Evolutionary conservation across 768 basidiomycete species (phyloP).

Genomic region (Mycena maculata): DNA sequence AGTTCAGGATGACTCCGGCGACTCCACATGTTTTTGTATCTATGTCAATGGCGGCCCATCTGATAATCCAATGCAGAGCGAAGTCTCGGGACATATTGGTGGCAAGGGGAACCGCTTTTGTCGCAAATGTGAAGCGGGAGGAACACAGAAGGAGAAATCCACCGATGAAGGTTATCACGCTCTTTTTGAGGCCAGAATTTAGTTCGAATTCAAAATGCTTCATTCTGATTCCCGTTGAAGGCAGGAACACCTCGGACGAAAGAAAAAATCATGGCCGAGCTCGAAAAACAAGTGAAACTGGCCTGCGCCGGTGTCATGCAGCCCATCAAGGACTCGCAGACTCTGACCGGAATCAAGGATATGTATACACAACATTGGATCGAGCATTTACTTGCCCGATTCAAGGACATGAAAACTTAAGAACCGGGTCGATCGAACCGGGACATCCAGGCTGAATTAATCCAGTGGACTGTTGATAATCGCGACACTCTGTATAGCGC

Average conservation of each 20-base stretch:
- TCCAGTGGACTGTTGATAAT: conserved; percentile 43
- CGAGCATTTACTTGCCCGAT: conserved; percentile 41
- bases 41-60: conserved; percentile 45
- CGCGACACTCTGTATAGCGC: conserved; percentile 43
- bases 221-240: not conserved
- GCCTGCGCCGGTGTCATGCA: conserved; percentile 48
- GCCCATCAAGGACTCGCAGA: conserved; percentile 43
- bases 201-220: not conserved
- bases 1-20: conserved; percentile 43
- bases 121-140: conserved; percentile 52
- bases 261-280: conserved; percentile 31
- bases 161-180: conserved; percentile 48
- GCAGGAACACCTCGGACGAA: conserved; percentile 33
- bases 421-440: conserved; percentile 27
- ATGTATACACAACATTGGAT: conserved; percentile 52
- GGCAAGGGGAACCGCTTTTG: conserved; percentile 54
- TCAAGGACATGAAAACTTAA: conserved; percentile 35
- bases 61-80: conserved; percentile 55
- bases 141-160: conserved; percentile 46
- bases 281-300: conserved; percentile 45
- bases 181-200: conserved; percentile 43
- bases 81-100: conserved; percentile 53
- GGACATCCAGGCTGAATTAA: conserved; percentile 41
- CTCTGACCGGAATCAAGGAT: conserved; percentile 53
- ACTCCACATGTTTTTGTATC: conserved; percentile 41